phyloP scores from a whole-genome alignment of 2,329 filamentous ascomycete genomes.

The Neonectria coccinea region DNA sequence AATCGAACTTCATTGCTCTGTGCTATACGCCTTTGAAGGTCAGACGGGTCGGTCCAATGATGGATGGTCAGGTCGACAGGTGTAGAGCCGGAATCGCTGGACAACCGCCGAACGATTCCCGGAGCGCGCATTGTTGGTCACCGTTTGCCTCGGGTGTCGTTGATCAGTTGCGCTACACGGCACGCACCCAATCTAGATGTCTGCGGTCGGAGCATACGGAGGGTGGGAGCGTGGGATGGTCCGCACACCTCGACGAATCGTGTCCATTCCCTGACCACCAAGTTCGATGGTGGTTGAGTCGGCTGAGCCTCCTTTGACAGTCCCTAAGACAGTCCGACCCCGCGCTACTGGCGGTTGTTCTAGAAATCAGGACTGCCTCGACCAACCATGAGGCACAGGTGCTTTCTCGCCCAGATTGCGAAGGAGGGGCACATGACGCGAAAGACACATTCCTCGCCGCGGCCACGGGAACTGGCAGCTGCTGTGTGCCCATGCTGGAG shows the following conservation, averaged over 20 bases:
- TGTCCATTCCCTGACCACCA: slow-evolving; percentile 33
- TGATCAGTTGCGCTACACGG: slow-evolving; percentile 32
- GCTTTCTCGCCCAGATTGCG: slow-evolving; percentile 33
- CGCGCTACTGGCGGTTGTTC: slow-evolving; percentile 52
- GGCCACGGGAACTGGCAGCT: slow-evolving; percentile 35
- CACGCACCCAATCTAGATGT: slow-evolving; percentile 37
- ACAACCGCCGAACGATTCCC: slow-evolving; percentile 28
- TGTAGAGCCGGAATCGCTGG: slow-evolving; percentile 2
- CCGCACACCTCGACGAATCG: slow-evolving; percentile 35
- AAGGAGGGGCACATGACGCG: slow-evolving; percentile 43
- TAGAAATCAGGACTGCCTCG: slow-evolving; percentile 45
- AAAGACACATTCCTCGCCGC: slow-evolving; percentile 40
- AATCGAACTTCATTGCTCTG: slow-evolving; percentile 17
- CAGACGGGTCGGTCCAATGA: slow-evolving; percentile 26
- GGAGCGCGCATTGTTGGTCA: slow-evolving; percentile 21
- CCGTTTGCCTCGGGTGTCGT: slow-evolving; percentile 33
- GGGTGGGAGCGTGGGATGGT: slow-evolving; percentile 37
- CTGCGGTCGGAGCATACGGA: slow-evolving; percentile 34
- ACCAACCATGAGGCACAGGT: slow-evolving; percentile 41
- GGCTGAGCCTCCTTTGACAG: slow-evolving; percentile 39
- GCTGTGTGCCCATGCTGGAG: slow-evolving; percentile 37
- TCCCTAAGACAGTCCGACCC: slow-evolving; percentile 21
- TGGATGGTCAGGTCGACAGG: slow-evolving; percentile 15
- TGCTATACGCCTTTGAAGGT: slow-evolving; percentile 8
- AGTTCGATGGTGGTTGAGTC: slow-evolving; percentile 32